phyloP scores from a whole-genome alignment of 495 filamentous ascomycete genomes.

The Cercophora samala region DNA sequence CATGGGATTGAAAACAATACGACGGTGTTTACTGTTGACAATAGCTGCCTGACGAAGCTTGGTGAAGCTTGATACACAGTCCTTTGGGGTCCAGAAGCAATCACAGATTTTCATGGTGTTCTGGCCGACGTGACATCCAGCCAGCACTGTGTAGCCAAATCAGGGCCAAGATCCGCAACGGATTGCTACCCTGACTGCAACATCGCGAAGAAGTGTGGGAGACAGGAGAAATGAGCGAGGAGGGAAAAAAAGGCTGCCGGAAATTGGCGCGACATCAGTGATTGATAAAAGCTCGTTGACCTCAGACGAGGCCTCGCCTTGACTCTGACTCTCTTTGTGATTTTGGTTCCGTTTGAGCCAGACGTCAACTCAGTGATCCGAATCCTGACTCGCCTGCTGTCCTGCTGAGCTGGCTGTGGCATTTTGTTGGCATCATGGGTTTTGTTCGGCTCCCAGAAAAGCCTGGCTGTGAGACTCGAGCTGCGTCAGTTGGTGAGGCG shows the following conservation, averaged over 20 bases:
- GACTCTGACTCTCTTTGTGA: neutral
- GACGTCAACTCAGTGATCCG: neutral
- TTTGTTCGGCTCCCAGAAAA: neutral
- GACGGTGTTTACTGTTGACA: neutral
- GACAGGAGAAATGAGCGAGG: neutral
- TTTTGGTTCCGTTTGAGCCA: no score
- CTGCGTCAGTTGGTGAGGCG: constrained; percentile 12
- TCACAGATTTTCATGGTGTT: neutral
- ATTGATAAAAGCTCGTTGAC: neutral
- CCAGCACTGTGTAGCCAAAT: constrained; percentile 11
- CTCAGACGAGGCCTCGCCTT: neutral
- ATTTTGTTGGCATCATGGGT: constrained; percentile 6
- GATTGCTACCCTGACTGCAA: constrained; percentile 6
- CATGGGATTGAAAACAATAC: neutral
- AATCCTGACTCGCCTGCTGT: neutral
- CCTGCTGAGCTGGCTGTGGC: neutral
- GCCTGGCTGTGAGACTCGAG: constrained; percentile 16
- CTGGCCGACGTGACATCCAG: neutral
- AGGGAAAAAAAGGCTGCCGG: neutral
- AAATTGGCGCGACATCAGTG: neutral
- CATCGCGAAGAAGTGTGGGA: neutral
- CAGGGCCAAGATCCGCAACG: constrained; percentile 19
- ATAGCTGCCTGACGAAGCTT: neutral
- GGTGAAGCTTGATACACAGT: neutral
- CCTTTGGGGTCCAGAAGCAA: constrained; percentile 2